phyloP scores from a whole-genome alignment of 768 basidiomycete genomes.

The Suillus discolor region DNA sequence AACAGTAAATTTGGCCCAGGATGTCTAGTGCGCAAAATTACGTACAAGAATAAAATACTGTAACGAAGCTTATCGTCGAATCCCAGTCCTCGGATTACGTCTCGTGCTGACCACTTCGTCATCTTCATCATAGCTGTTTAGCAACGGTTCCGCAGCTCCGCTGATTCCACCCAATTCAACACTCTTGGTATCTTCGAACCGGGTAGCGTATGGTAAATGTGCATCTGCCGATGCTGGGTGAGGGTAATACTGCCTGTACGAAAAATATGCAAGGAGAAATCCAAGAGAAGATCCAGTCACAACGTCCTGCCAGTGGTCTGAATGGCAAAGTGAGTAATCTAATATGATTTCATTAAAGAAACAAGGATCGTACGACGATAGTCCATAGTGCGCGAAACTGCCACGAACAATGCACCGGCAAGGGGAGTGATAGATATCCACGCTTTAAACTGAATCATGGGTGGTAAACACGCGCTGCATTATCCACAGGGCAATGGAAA shows the following conservation, averaged over 20 bases:
- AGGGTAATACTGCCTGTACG: slow-evolving; percentile 85
- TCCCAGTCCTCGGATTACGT: background rate
- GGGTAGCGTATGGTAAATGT: slow-evolving; percentile 72
- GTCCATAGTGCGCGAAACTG: slow-evolving; percentile 91
- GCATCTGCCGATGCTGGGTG: slow-evolving; percentile 54
- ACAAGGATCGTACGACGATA: slow-evolving; percentile 64
- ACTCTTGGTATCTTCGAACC: slow-evolving; percentile 42
- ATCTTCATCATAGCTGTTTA: background rate
- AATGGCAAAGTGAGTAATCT: slow-evolving; percentile 8
- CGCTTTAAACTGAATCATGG: slow-evolving; percentile 56
- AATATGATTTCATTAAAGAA: background rate
- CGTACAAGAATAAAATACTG: background rate
- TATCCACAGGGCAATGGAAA: background rate
- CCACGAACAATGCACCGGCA: slow-evolving; percentile 69
- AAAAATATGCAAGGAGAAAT: slow-evolving; percentile 66
- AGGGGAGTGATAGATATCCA: slow-evolving; percentile 84
- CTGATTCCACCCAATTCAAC: background rate
- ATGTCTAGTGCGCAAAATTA: background rate
- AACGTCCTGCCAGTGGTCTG: slow-evolving; percentile 94
- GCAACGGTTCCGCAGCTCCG: background rate
- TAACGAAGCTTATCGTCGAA: background rate
- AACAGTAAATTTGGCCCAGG: background rate
- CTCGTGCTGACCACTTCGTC: background rate
- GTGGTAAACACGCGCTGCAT: background rate
- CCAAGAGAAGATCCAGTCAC: slow-evolving; percentile 78